Conservation (phyloP, 441 rosid genomes). For the Adansonia madagascariensis region DNA sequence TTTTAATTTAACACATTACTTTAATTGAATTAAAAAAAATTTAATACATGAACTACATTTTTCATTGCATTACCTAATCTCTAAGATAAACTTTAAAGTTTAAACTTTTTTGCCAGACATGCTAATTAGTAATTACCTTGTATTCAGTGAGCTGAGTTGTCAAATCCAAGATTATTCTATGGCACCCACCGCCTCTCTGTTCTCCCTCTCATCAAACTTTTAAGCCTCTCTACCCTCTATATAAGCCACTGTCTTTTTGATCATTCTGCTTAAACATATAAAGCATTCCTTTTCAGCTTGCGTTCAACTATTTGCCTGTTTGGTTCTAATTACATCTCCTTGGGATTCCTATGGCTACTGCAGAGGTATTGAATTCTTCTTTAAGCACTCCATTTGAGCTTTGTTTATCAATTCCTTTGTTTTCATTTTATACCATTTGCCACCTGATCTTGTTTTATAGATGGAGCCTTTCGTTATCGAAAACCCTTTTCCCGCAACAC, state of each 20-base stretch:
- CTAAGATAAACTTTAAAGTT: neutral
- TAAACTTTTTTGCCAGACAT: conserved; percentile 28
- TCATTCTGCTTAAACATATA: conserved; percentile 31
- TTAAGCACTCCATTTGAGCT: neutral
- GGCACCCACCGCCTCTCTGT: neutral
- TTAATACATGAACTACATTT: neutral
- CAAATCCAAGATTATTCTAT: conserved; percentile 44
- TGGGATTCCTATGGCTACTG: conserved; percentile 48
- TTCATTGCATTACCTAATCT: neutral
- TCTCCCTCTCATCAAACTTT: neutral
- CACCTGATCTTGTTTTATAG: neutral
- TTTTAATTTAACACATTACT: too few relatives aligned
- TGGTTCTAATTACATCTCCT: neutral
- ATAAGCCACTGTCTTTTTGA: conserved; percentile 35
- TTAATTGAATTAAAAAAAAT: neutral
- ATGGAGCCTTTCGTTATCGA: neutral
- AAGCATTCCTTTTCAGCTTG: neutral
- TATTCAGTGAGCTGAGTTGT: conserved; percentile 39
- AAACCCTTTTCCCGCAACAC: neutral
- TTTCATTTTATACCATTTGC: neutral
- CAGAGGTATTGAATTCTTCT: conserved; percentile 43
- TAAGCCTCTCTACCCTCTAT: conserved; percentile 32
- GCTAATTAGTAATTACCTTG: conserved; percentile 23
- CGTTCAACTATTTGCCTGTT: neutral
- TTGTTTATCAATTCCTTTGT: neutral